A percentile compares a stretch with the other conserved stretches of the same genome.
Evolutionary conservation across 2,329 filamentous ascomycete genomes (phyloP).

Genomic region (Aspergillus eucalypticola): DNA sequence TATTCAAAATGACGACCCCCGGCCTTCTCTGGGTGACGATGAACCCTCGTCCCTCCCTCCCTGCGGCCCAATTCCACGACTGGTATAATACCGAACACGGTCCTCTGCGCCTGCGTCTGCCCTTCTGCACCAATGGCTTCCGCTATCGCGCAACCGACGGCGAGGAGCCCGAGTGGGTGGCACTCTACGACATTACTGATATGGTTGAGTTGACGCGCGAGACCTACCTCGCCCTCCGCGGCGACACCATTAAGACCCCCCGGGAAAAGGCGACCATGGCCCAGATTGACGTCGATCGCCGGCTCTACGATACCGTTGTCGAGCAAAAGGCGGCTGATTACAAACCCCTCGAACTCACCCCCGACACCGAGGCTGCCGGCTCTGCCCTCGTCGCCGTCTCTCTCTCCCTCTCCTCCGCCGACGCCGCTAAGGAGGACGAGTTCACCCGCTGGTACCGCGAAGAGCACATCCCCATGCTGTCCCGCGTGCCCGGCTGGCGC

Average conservation of each 20-base stretch:
- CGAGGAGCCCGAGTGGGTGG: constrained; percentile 68
- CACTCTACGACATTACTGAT: constrained; percentile 77
- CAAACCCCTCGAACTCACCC: constrained; percentile 59
- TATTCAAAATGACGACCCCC: constrained; percentile 43
- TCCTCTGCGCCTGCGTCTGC: constrained; percentile 73
- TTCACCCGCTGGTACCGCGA: constrained; percentile 70
- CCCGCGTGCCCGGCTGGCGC: constrained; percentile 76
- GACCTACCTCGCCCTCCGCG: constrained; percentile 61
- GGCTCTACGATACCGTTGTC: constrained; percentile 68
- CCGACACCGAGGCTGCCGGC: constrained; percentile 60
- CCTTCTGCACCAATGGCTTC: constrained; percentile 74
- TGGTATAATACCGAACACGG: constrained; percentile 96
- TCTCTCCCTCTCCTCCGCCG: constrained; percentile 56
- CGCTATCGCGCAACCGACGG: constrained; percentile 71
- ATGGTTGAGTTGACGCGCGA: constrained; percentile 67
- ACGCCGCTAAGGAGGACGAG: constrained; percentile 57
- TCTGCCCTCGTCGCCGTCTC: constrained; percentile 65
- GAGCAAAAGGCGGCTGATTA: constrained; percentile 60
- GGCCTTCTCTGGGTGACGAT: constrained; percentile 85
- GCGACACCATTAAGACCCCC: constrained; percentile 55
- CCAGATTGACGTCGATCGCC: constrained; percentile 68
- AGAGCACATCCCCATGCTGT: constrained; percentile 71
- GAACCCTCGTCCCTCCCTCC: constrained; percentile 69
- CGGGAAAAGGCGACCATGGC: constrained; percentile 63
- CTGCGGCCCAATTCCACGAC: constrained; percentile 74